phyloP scores from a whole-genome alignment of 2,329 filamentous ascomycete species.

The Aureobasidium sp. region DNA sequence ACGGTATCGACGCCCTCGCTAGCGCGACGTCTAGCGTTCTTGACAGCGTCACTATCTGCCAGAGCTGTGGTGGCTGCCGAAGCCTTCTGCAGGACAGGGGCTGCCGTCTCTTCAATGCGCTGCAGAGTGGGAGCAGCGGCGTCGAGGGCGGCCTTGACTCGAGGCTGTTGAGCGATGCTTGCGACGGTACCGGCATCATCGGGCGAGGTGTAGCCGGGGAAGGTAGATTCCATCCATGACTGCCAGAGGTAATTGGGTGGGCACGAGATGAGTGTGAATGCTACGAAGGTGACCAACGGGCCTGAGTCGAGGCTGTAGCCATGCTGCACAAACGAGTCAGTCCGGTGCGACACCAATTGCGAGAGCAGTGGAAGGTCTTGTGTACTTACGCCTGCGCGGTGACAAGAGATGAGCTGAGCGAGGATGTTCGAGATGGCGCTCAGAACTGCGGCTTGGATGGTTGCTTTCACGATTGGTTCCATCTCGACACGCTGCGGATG shows the following conservation, averaged over 20 bases:
- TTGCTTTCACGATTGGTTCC: constrained; percentile 48
- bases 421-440: constrained; percentile 62
- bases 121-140: constrained; percentile 3
- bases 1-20: constrained; percentile 11
- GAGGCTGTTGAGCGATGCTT: constrained; percentile 15
- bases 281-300: constrained; percentile 66
- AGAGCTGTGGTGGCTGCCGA: constrained; percentile 17
- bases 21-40: constrained; percentile 6
- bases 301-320: constrained; percentile 55
- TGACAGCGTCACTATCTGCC: constrained; percentile 4
- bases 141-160: constrained; percentile 24
- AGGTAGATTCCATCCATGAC: constrained; percentile 63
- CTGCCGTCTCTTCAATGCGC: constrained; percentile 34
- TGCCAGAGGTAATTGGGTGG: constrained; percentile 88
- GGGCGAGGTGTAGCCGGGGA: constrained; percentile 53
- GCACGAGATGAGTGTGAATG: constrained; percentile 64
- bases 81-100: constrained; percentile 24
- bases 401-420: constrained; percentile 61
- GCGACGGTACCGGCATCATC: constrained; percentile 9
- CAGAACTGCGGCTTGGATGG: constrained; percentile 57
- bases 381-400: constrained; percentile 46
- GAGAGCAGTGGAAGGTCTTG: background rate
- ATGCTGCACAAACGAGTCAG: constrained; percentile 33
- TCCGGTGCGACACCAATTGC: constrained; percentile 5
- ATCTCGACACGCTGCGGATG: background rate